Base-by-base conservation (phyloP, 2,329 filamentous ascomycete species). In the Didymella exigua region DNA sequence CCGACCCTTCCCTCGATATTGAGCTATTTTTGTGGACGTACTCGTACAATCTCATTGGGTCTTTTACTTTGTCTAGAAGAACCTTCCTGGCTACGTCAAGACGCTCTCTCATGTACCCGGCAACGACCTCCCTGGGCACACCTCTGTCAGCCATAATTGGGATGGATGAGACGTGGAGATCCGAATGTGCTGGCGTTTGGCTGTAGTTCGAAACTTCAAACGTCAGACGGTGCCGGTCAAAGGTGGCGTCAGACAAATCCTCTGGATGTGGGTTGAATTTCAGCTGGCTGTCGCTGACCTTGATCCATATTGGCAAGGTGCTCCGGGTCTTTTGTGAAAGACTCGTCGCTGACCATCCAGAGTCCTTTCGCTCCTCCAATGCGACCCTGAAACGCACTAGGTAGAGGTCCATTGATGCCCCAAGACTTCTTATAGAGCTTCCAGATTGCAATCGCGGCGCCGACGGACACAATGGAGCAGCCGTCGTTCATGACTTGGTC, bases 311-410 rank as follows among this genome's bases (percentile, higher is more conserved):
- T 2, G 71, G 71, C 68, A 19, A 74, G 64, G 14, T 85, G 73
- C 0, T 77, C 67, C 0, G 62, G 49, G 1, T 80, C 75, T 0
- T 75, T 74, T 0, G 71, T 72, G 23, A 83, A 79, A 0, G 76
- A 66, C 3, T 77, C 70, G 0, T 79, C 76, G 60, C 88, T 86
- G 5, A 88, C 72, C 41, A 88, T 80, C 89, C 89, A 93, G 60
- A 93, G 79, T 0, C 90, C 90, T 70, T 93, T 93, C 0, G 88
- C 88, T 16, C 87, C 84, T 9, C 85, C 88, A 30, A 93, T 82
- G 0, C 90, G 83, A 1, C 79, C 89, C 70, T 93, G 90, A 0
- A 84, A 86, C 0, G 82, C 86, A 29, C 84, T 83, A 0, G 89
- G 88, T 83, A 55, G 90, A 78, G 11, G 89, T 79, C n/a, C 80